Conservation (phyloP, 2,329 filamentous ascomycete species). For the Penicillium sp. region DNA sequence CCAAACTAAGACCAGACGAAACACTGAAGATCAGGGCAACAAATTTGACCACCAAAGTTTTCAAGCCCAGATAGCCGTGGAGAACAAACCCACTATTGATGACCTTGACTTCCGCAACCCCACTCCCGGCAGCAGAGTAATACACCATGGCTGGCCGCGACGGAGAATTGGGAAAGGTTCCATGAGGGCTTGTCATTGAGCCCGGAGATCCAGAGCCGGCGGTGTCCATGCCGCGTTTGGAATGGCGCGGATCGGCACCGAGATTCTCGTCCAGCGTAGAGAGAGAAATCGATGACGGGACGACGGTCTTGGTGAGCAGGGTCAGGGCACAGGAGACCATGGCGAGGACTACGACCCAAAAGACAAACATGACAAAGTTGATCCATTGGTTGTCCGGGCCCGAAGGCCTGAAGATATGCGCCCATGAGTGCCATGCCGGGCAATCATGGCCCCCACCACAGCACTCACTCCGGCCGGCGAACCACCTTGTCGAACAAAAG, state of each 20-base stretch:
- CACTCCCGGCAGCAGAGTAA: constrained; percentile 92
- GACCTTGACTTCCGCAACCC: constrained; percentile 94
- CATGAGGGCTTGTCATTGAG: constrained; percentile 42
- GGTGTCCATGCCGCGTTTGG: constrained; percentile 47
- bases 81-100: constrained; percentile 97
- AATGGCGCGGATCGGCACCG: constrained; percentile 59
- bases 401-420: constrained; percentile 58
- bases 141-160: constrained; percentile 73
- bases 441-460: constrained; percentile 57
- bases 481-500: constrained; percentile 72
- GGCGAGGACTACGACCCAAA: constrained; percentile 68
- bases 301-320: constrained; percentile 85
- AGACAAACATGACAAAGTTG: constrained; percentile 74
- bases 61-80: constrained; percentile 88
- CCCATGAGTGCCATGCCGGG: constrained; percentile 63
- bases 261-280: constrained; percentile 91
- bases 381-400: constrained; percentile 56
- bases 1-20: constrained; percentile 85
- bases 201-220: constrained; percentile 39
- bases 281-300: constrained; percentile 82
- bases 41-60: constrained; percentile 82
- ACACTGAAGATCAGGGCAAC: constrained; percentile 81
- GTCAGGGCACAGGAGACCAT: constrained; percentile 74
- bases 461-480: constrained; percentile 66
- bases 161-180: constrained; percentile 32